phyloP scores from a whole-genome alignment of 345 rosid species.

The Populus davidiana region DNA sequence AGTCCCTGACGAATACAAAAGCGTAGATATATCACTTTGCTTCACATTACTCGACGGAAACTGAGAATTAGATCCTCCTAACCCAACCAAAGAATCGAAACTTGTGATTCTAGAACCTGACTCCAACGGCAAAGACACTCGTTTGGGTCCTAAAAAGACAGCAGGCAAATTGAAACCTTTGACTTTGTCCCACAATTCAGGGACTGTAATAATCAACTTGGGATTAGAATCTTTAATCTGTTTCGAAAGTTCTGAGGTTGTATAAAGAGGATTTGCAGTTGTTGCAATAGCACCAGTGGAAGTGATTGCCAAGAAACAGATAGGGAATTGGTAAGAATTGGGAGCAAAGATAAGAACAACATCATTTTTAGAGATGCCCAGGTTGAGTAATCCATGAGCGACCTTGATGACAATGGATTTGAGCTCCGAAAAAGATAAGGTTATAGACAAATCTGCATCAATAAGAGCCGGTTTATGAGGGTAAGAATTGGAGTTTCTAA shows the following conservation, averaged over 20 bases:
- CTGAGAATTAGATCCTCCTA: neutral
- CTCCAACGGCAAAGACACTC: neutral
- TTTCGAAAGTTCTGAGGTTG: conserved; percentile 50
- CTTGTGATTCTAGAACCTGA: neutral
- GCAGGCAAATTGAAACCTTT: neutral
- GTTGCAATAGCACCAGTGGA: conserved; percentile 65
- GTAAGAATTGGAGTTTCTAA: conserved; percentile 52
- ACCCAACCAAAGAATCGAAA: neutral
- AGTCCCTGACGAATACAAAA: neutral
- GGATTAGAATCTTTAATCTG: conserved; percentile 52
- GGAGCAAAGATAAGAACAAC: conserved; percentile 65
- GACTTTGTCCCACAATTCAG: neutral
- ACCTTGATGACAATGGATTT: conserved; percentile 53
- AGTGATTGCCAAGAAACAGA: conserved; percentile 58
- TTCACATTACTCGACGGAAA: neutral
- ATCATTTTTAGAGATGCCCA: conserved; percentile 60
- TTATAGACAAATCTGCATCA: conserved; percentile 51
- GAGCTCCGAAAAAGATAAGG: conserved; percentile 55
- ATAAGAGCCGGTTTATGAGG: conserved; percentile 52
- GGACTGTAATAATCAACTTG: neutral
- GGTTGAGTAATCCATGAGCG: conserved; percentile 51
- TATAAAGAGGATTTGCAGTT: conserved; percentile 65
- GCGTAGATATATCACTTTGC: neutral
- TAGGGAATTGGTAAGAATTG: conserved; percentile 62
- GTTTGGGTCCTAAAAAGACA: neutral